Conservation (phyloP, 2,329 filamentous ascomycete genomes). For the Colletotrichum acutatum region DNA sequence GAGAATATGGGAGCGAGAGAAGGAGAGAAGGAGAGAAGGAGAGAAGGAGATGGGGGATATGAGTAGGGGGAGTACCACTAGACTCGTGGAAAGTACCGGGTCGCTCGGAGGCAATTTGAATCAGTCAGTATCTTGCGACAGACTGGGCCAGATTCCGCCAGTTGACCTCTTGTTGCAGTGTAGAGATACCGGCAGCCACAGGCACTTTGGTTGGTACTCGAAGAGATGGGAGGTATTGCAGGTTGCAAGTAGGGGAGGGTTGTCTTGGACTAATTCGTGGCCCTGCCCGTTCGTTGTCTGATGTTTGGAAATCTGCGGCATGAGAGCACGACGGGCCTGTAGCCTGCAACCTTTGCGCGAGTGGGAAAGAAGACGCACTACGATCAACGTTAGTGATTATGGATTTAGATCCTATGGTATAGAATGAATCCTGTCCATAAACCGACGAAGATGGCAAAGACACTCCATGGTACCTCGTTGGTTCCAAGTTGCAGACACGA, state of each 20-base stretch:
- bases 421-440: neutral
- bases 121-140: neutral
- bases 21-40: neutral
- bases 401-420: neutral
- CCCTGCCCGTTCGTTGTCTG: neutral
- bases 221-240: neutral
- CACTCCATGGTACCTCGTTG: neutral
- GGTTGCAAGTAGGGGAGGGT: neutral
- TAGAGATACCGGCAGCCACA: neutral
- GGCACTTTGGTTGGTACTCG: neutral
- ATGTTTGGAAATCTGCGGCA: neutral
- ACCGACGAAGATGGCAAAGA: neutral
- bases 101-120: constrained; percentile 4
- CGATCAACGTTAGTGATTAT: neutral
- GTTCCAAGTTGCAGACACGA: neutral
- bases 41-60: neutral
- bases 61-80: neutral
- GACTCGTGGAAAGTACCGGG: neutral
- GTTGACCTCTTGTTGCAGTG: neutral
- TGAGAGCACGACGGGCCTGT: neutral
- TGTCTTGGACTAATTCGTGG: neutral
- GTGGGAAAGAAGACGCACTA: neutral
- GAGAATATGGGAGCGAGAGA: neutral
- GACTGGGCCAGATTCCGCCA: neutral
- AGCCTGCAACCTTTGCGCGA: neutral